Evolutionary conservation across 495 filamentous ascomycete species (phyloP).

Genomic region (Daldinia concentrica): DNA sequence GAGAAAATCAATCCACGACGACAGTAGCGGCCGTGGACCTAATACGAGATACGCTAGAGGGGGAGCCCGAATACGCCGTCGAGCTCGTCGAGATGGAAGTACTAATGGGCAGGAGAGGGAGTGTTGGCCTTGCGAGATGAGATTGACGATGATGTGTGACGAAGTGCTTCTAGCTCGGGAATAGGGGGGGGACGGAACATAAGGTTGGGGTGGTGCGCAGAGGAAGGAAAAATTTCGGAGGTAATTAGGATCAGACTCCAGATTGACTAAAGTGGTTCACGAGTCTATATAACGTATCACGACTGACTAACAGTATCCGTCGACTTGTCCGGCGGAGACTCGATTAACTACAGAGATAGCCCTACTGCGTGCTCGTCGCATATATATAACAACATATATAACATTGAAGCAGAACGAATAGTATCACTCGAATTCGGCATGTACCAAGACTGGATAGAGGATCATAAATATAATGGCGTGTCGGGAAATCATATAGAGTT

Average conservation of each 20-base stretch:
- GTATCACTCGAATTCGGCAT: slow-evolving; percentile 1
- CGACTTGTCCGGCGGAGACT: not conserved
- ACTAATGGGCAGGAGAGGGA: slow-evolving; percentile 42
- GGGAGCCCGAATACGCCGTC: slow-evolving; percentile 47
- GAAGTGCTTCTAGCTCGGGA: slow-evolving; percentile 14
- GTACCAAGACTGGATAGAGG: not conserved
- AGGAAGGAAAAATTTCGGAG: not conserved
- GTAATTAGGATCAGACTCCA: not conserved
- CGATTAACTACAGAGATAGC: not conserved
- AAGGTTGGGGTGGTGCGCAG: not conserved
- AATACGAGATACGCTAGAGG: slow-evolving; percentile 45
- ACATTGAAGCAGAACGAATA: not conserved
- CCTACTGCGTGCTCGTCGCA: not conserved
- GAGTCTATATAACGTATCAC: slow-evolving; percentile 3
- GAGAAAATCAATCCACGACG: slow-evolving; percentile 41
- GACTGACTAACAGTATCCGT: not conserved
- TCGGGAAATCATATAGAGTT: slow-evolving; percentile 1
- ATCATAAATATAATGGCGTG: not conserved
- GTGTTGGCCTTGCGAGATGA: slow-evolving; percentile 40
- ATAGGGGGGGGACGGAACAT: not conserved
- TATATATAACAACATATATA: slow-evolving; percentile 1
- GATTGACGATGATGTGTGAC: slow-evolving; percentile 17
- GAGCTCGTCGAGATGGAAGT: slow-evolving; percentile 46
- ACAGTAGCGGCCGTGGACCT: slow-evolving; percentile 42
- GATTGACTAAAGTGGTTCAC: slow-evolving; percentile 2